Evolutionary conservation across 345 rosid genomes (phyloP), one percentile per base, ranked within the genome.

Genomic region (Odontarrhena argentea): DNA sequence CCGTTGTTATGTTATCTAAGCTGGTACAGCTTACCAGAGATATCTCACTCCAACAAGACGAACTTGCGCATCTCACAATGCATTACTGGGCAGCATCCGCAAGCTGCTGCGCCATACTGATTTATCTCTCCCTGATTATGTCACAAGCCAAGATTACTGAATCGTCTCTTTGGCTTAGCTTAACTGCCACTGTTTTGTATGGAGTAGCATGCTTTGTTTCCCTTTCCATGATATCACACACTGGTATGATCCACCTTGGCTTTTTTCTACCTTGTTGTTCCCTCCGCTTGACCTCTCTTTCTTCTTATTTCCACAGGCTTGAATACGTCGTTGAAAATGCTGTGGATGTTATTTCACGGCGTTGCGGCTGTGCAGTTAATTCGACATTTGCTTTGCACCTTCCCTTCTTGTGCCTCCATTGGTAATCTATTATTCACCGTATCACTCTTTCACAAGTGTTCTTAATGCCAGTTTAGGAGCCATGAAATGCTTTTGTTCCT

Each of bases 361-460:
- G 56, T 87, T 64, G 86, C 87, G 9, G 85, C 90, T 15, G 87
- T 87, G 65, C 77, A 71, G 46, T 70, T 91, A 36, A 78, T 87
- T 78, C 90, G 71, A 72, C 93, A 86, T 78, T 77, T 88, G 59
- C 86, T 94, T 60, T 41, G 70, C 58, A 79, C 87, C 4, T 94
- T 94, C 62, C 91, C 96, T 9, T 82, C 80, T 64, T 91, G 96
- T 76, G 87, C 92, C 67, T 94, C 96, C 25, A 78, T 94, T n/a
- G 97, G 99, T 94, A 78, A 46, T 55, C 51, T 59, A 14, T 74
- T 59, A 14, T 74, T 35, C 10, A 32, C 1, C 9, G 43, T 54
- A 4, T 55, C n/a, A n/a, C 3, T 41, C 4, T 5, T 18, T 24
- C 9, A 10, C 5, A 14, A 26, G 47, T 14, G 50, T 40, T 68